phyloP scores from a whole-genome alignment of 768 basidiomycete species.

The Russula brevipes region DNA sequence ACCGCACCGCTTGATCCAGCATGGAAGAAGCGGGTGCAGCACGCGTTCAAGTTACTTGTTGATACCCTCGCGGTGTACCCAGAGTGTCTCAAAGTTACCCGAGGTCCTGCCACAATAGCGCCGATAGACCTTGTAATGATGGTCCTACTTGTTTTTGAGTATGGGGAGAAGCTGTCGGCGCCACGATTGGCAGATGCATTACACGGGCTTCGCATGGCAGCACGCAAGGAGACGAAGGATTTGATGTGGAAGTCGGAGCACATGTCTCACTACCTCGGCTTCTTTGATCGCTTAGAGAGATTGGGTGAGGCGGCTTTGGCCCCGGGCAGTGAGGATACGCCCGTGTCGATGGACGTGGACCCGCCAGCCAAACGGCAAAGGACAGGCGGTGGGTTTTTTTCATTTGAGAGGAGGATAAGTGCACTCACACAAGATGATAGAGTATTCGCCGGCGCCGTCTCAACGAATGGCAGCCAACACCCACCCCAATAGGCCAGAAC shows the following conservation, averaged over 20 bases:
- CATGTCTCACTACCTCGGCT: constrained; percentile 12
- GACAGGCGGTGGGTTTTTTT: constrained; percentile 1
- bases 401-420: background rate
- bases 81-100: constrained; percentile 15
- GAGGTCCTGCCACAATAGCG: constrained; percentile 21
- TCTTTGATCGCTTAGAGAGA: constrained; percentile 11
- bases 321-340: background rate
- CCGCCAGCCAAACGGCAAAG: constrained; percentile 13
- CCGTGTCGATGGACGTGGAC: constrained; percentile 9
- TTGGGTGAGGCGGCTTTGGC: constrained; percentile 4
- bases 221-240: constrained; percentile 19
- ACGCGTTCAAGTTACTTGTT: constrained; percentile 17
- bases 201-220: constrained; percentile 13
- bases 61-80: constrained; percentile 14
- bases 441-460: background rate
- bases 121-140: constrained; percentile 25
- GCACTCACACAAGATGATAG: background rate
- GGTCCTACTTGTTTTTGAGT: constrained; percentile 18
- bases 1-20: constrained; percentile 1
- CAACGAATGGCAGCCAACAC: background rate
- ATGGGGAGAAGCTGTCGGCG: constrained; percentile 5
- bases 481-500: background rate
- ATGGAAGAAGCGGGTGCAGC: constrained; percentile 15
- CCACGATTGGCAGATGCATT: constrained; percentile 14
- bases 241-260: constrained; percentile 22